Conservation (phyloP, 192 early-diverging fungal species). For the Geranomyces michiganensis region DNA sequence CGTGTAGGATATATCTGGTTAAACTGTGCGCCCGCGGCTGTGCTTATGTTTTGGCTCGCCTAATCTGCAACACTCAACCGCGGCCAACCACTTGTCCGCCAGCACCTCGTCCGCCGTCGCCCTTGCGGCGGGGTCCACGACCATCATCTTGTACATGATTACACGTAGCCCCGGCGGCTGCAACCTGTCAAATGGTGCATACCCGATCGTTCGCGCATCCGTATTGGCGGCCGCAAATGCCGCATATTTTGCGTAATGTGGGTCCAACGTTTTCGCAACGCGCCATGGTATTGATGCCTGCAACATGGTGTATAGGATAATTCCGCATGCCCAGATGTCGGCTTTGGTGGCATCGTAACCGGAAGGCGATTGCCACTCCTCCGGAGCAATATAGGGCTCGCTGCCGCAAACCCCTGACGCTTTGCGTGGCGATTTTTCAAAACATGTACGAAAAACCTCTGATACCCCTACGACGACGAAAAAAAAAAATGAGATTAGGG, state of each 20-base stretch:
- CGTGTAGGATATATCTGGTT: too few species aligned
- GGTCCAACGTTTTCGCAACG: slow-evolving; percentile 41
- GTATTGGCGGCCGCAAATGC: not conserved
- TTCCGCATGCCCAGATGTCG: slow-evolving; percentile 60
- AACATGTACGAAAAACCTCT: slow-evolving; percentile 53
- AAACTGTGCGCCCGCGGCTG: not conserved
- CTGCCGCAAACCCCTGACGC: slow-evolving; percentile 53
- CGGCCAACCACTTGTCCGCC: slow-evolving; percentile 42
- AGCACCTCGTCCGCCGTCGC: slow-evolving; percentile 30
- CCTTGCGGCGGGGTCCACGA: slow-evolving; percentile 39
- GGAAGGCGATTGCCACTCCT: slow-evolving; percentile 49
- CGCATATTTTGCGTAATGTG: slow-evolving; percentile 38
- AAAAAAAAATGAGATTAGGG: too few species aligned
- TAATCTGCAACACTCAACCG: slow-evolving; percentile 32
- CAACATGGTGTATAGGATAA: slow-evolving; percentile 52
- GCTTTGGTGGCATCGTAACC: slow-evolving; percentile 53
- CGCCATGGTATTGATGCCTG: slow-evolving; percentile 53
- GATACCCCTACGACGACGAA: slow-evolving; percentile 42
- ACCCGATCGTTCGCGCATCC: slow-evolving; percentile 36
- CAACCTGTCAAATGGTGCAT: slow-evolving; percentile 70
- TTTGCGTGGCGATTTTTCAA: slow-evolving; percentile 46
- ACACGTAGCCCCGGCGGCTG: slow-evolving; percentile 55
- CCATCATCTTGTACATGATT: slow-evolving; percentile 59
- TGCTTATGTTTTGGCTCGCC: slow-evolving; percentile 19
- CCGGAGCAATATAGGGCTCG: slow-evolving; percentile 63